Evolutionary conservation across 2,329 filamentous ascomycete species (phyloP).

Genomic region (Aspergillus caelatus): DNA sequence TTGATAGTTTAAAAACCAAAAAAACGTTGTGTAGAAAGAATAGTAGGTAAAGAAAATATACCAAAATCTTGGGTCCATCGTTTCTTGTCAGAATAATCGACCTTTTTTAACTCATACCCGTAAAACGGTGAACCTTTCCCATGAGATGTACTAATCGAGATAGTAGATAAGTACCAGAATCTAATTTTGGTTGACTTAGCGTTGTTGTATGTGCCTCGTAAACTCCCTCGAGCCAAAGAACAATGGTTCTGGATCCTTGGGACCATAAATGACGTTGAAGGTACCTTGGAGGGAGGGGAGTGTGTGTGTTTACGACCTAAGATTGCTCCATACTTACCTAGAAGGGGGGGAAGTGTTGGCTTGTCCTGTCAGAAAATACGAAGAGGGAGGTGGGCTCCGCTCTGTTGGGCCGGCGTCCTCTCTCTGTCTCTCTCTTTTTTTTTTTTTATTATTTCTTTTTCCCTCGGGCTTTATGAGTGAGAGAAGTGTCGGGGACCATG

Average conservation of each 20-base stretch:
- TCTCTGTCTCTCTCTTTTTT: background rate
- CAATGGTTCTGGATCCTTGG: slow-evolving; percentile 6
- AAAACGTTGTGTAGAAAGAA: background rate
- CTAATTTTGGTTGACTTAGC: background rate
- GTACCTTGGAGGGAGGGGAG: background rate
- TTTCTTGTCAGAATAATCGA: slow-evolving; percentile 10
- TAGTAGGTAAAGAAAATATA: background rate
- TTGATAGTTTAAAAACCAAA: background rate
- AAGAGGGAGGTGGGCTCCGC: background rate
- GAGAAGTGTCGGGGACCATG: slow-evolving; percentile 22
- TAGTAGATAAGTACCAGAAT: background rate
- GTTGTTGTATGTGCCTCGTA: background rate
- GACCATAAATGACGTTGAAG: slow-evolving; percentile 1
- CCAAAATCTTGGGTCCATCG: slow-evolving; percentile 9
- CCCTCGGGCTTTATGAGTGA: slow-evolving; percentile 20
- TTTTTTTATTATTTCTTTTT: background rate
- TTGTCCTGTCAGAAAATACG: slow-evolving; percentile 13
- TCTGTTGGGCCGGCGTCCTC: slow-evolving; percentile 20
- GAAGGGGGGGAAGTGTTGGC: background rate
- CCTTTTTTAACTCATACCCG: slow-evolving; percentile 7
- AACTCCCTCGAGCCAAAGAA: background rate
- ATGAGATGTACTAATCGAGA: slow-evolving; percentile 8
- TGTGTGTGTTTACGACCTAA: background rate
- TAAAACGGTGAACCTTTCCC: slow-evolving; percentile 16
- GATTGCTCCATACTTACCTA: background rate